These are phyloP conservation scores for Xeromyces bisporus DNA, from an alignment of 495 filamentous ascomycete genomes.

Conservation along the genomic window DNA sequence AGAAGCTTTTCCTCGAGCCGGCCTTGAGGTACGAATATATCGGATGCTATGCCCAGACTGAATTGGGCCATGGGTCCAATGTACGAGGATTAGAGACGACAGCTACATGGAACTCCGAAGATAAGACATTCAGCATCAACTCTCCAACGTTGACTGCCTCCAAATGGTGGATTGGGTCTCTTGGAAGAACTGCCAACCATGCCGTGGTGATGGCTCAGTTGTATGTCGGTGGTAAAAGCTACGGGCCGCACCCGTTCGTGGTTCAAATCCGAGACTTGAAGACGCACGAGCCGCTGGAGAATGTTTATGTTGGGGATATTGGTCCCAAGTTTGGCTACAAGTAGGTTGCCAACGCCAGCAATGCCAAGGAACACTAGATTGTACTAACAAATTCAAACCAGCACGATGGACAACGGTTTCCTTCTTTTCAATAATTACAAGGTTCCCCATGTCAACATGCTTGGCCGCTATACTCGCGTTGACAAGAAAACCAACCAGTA, in stretches of 20 bases:
- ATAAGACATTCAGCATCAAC: conserved; percentile 54
- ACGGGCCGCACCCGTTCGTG: conserved; percentile 60
- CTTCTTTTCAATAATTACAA: conserved; percentile 54
- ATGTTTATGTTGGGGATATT: conserved; percentile 55
- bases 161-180: conserved; percentile 68
- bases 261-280: conserved; percentile 54
- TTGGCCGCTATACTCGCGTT: conserved; percentile 45
- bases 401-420: conserved; percentile 64
- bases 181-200: conserved; percentile 56
- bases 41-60: conserved; percentile 65
- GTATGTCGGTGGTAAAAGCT: conserved; percentile 41
- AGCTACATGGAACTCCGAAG: conserved; percentile 48
- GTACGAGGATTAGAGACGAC: conserved; percentile 59
- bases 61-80: conserved; percentile 59
- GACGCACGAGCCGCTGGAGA: conserved; percentile 53
- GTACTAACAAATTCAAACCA: no score
- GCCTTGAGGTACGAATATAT: conserved; percentile 49
- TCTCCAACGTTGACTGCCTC: conserved; percentile 49
- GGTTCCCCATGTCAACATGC: conserved; percentile 52
- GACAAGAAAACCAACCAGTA: conserved; percentile 46
- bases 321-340: conserved; percentile 59
- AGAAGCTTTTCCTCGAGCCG: conserved; percentile 45
- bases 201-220: conserved; percentile 62
- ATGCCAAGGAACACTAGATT: no score
- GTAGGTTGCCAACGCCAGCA: no score